Base-by-base conservation (phyloP, 305 asterid genomes). In the Fraxinus baroniana region DNA sequence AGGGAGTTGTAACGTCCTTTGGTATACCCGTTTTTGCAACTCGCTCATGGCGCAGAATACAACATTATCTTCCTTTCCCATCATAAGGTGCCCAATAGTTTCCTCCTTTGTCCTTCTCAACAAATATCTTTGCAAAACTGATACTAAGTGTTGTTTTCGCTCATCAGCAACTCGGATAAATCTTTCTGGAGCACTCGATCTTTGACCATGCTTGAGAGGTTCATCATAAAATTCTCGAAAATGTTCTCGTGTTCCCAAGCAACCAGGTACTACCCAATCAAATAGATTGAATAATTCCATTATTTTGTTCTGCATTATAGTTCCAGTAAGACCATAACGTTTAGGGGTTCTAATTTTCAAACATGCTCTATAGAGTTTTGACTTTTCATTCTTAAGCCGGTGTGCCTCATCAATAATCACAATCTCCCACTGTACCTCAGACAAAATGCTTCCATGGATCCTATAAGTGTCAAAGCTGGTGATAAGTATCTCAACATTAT, bases 191-290 rank as follows among this genome's bases (percentile, higher is more conserved):
- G 99, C 99, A 80, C 89, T 93, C 83, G 94, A 93, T 85, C 99
- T 88, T 87, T 96, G 99, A 17, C 99, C 99, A n/a, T 93, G 98
- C 91, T 94, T 96, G 73, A 96, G 93, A 79, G 99, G 99, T 78
- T 96, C 99, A 71, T 96, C 98, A 22, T 96, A 96, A 86, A 90
- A 96, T 83, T 96, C 98, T 17, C 97, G 90, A 83, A 96, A 96
- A 89, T 96, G 99, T 75, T 96, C 99, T 15, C 98, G 89, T 37
- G 97, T 88, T 73, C 99, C 99, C 86, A 96, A 86, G 79, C 98
- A 84, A 84, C 98, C 98, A 37, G 99, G 99, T 22, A 80, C 91
- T 77, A 89, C 93, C 93, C 93, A 92, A 83, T 96, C 97, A 79
- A 96, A 96, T 70, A 96, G 90, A 88, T 93, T 96, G 85, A 93